These are phyloP conservation scores for Alternaria novae-zelandiae DNA, from an alignment of 2,329 filamentous ascomycete genomes.

Conservation along the genomic window DNA sequence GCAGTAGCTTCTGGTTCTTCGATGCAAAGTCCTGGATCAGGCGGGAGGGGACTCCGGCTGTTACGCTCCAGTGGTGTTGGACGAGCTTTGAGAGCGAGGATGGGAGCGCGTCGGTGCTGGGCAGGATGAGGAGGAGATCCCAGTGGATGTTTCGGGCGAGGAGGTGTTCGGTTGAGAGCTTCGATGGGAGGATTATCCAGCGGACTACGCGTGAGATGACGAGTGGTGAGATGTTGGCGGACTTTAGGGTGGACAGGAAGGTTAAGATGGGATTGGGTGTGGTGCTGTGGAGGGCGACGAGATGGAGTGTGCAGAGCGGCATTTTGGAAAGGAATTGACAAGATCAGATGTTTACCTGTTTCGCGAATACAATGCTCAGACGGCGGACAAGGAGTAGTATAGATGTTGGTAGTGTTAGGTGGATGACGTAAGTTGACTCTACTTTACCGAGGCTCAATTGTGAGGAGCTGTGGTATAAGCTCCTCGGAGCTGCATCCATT, in stretches of 20 bases:
- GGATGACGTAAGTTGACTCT: slow-evolving; percentile 28
- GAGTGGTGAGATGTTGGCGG: slow-evolving; percentile 48
- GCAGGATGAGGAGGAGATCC: slow-evolving; percentile 58
- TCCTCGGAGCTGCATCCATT: background rate
- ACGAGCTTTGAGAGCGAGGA: slow-evolving; percentile 28
- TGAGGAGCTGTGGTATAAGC: slow-evolving; percentile 10
- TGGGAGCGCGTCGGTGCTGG: slow-evolving; percentile 36
- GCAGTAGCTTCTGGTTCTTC: slow-evolving; percentile 48
- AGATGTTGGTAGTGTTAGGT: slow-evolving; percentile 1
- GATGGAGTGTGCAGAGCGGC: slow-evolving; percentile 58
- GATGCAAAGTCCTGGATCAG: slow-evolving; percentile 48
- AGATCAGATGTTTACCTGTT: background rate
- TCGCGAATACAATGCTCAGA: background rate
- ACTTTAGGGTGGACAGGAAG: slow-evolving; percentile 52
- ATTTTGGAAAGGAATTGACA: slow-evolving; percentile 37
- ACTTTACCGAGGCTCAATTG: slow-evolving; percentile 27
- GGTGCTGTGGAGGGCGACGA: slow-evolving; percentile 52
- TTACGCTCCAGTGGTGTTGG: slow-evolving; percentile 44
- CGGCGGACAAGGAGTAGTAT: background rate
- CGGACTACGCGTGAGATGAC: slow-evolving; percentile 53
- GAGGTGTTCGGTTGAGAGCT: slow-evolving; percentile 51
- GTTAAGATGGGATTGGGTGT: slow-evolving; percentile 40
- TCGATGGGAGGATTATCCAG: slow-evolving; percentile 58
- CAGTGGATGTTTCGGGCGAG: slow-evolving; percentile 52
- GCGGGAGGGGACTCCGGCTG: slow-evolving; percentile 54